Conservation (phyloP, 768 basidiomycete genomes). For the Rubroboletus pulcherrimus region DNA sequence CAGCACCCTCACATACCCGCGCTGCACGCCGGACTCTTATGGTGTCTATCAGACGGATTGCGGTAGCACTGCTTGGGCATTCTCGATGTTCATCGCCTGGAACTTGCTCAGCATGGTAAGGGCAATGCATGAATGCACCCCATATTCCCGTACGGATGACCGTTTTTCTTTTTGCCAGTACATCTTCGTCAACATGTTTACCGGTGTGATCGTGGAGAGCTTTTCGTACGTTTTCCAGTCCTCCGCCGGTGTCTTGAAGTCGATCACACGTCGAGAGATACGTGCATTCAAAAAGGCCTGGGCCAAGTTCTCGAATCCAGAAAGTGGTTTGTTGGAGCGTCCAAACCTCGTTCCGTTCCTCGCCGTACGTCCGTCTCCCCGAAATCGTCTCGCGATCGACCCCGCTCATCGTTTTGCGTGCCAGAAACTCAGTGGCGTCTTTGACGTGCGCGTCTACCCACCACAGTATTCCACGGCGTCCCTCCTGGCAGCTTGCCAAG, state of each 20-base stretch:
- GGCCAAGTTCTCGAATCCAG: slow-evolving; percentile 76
- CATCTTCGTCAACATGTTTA: slow-evolving; percentile 95
- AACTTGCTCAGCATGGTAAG: slow-evolving; percentile 90
- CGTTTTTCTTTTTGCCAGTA: slow-evolving; percentile 50
- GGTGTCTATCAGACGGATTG: slow-evolving; percentile 73
- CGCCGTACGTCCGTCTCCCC: slow-evolving; percentile 48
- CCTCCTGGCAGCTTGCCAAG: slow-evolving; percentile 51
- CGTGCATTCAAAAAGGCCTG: slow-evolving; percentile 92
- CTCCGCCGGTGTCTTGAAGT: slow-evolving; percentile 66
- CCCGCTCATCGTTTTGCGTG: neutral
- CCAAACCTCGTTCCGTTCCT: slow-evolving; percentile 76
- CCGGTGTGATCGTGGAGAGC: slow-evolving; percentile 93
- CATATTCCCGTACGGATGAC: neutral
- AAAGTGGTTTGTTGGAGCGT: slow-evolving; percentile 75
- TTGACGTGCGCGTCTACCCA: slow-evolving; percentile 86
- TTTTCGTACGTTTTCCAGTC: slow-evolving; percentile 95
- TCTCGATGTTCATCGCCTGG: slow-evolving; percentile 88
- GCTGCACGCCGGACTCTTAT: slow-evolving; percentile 59
- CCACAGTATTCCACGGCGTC: slow-evolving; percentile 57
- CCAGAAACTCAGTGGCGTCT: slow-evolving; percentile 80
- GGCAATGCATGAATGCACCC: slow-evolving; percentile 15
- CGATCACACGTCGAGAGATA: slow-evolving; percentile 88
- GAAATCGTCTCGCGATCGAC: neutral
- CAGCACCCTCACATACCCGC: slow-evolving; percentile 73
- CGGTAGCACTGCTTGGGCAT: slow-evolving; percentile 81